Evolutionary conservation across 495 filamentous ascomycete genomes (phyloP).

Genomic region (Penicillium atrosanguineum): DNA sequence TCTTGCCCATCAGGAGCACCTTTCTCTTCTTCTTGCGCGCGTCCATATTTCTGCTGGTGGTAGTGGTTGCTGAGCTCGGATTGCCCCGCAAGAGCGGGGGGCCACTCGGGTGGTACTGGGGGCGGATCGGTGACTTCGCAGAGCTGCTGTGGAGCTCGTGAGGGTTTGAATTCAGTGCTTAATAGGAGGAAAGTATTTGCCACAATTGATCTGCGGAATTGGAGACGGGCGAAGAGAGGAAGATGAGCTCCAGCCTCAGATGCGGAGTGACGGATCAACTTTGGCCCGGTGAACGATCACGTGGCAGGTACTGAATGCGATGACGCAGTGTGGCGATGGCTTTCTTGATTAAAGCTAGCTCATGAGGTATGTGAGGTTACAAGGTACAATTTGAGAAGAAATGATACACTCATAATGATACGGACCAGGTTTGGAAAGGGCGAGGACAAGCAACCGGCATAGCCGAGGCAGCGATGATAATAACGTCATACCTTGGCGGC

Average conservation of each 20-base stretch:
- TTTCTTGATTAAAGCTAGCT: neutral
- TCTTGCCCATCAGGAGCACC: conserved; percentile 76
- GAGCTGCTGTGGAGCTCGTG: neutral
- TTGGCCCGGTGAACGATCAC: conserved; percentile 17
- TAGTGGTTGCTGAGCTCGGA: conserved; percentile 15
- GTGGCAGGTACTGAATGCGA: conserved; percentile 5
- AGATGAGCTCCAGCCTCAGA: conserved; percentile 21
- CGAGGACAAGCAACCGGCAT: neutral
- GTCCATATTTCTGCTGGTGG: conserved; percentile 34
- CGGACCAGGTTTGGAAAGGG: neutral
- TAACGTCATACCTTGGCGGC: conserved; percentile 16
- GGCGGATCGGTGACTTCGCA: conserved; percentile 2
- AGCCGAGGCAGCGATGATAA: conserved; percentile 10
- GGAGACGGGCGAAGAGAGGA: conserved; percentile 8
- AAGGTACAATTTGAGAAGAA: neutral
- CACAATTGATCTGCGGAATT: conserved; percentile 10
- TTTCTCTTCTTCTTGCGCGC: conserved; percentile 56
- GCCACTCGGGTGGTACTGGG: conserved; percentile 12
- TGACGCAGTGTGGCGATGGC: neutral
- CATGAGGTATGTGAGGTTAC: neutral
- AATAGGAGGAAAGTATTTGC: neutral
- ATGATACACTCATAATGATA: neutral
- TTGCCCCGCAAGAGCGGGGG: conserved; percentile 35
- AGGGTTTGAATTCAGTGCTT: neutral
- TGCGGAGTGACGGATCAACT: conserved; percentile 27